Base-by-base conservation (phyloP, 2,329 filamentous ascomycete species). In the Calonectria henricotiae region DNA sequence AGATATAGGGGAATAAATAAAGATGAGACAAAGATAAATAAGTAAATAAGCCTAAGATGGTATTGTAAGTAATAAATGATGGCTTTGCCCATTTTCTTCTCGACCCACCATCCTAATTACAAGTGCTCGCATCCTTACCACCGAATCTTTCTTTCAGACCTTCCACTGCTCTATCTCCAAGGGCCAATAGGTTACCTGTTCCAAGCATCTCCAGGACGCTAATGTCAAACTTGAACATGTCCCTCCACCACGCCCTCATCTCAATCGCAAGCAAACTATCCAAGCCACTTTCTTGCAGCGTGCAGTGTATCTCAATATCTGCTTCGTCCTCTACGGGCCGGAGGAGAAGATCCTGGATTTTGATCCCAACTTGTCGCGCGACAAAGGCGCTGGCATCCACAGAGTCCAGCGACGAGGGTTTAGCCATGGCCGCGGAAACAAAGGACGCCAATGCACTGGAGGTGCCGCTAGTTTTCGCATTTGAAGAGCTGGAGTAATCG, bases 151-250 rank as follows among this genome's bases (percentile, higher is more conserved):
- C 62, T 11, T 37, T 65, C 4, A 64, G 17, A 12, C 35, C 47
- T 20, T 54, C 37, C 7, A 54, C 44, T 20, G 25, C 62, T 20
- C 47, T 32, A 12, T 55, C 23, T 7, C 51, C 61, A 2, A 74
- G 49, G 1, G 69, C 60, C 1, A 13, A 49, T 5, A 73, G 5
- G 5, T 60, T 72, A 1, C 66, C 15, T 0, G 67, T 61, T 1
- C 69, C 69, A 17, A 74, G 46, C 69, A 74, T 74, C 17, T 74
- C 71, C 12, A 74, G 12, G 2, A 74, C 65, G 13, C 71, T 73
- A 0, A 74, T 62, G 1, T 74, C 69, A 11, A 72, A n/a, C 0
- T 46, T 66, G 17, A 73, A 72, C 0, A 60, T 66, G 11, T 63
- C 65, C 5, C 64, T 20, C 27, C 73, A 71, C 69, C 71, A 74